Evolutionary conservation across 148 eudicot genomes (phyloP), one percentile per base, ranked within the genome.

Genomic region (Nepenthes mirabilis): DNA sequence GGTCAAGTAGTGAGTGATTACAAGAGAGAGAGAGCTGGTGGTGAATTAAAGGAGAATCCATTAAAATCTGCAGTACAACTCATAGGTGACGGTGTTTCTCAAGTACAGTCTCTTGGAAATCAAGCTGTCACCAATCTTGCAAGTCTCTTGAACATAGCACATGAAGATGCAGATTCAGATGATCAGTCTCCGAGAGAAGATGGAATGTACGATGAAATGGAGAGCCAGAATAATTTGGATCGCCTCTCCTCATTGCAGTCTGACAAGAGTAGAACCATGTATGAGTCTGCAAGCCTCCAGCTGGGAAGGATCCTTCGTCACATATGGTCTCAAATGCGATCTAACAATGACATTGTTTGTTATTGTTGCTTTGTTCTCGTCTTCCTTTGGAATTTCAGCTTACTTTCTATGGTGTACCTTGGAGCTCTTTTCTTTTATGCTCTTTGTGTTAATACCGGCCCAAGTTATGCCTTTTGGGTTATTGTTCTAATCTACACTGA

Each of bases 311-410:
- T 94, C 57, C 56, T 81, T 59, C 72, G 54, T 45, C 90, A 89
- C 67, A 78, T 89, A 64, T 94, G 97, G 99, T 80, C 84, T 59
- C 97, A 87, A 66, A 94, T 94, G 95, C 77, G 91, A 34, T 84
- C 99, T 37, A 94, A 94, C 62, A 86, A 85, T 60, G 97, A 94
- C 66, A 68, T 94, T 65, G 99, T 94, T 51, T 94, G 99, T 61
- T 94, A 94, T 69, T 86, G 90, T 77, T 89, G 97, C 80, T 94
- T 94, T 69, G 66, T 94, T 70, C 75, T 94, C 11, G 84, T 84
- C 61, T 89, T 89, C 67, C 82, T 94, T 52, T 94, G 99, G 99
- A 93, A 93, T 74, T 93, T 93, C 82, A 93, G 95, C 72, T 70
- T 93, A 75, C 88, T 93, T 43, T 93, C 96, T 2, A 83, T 93